Evolutionary conservation across 2,329 filamentous ascomycete species (phyloP), one percentile per base, ranked within the genome.

Genomic region (Aspergillus intermedius): DNA sequence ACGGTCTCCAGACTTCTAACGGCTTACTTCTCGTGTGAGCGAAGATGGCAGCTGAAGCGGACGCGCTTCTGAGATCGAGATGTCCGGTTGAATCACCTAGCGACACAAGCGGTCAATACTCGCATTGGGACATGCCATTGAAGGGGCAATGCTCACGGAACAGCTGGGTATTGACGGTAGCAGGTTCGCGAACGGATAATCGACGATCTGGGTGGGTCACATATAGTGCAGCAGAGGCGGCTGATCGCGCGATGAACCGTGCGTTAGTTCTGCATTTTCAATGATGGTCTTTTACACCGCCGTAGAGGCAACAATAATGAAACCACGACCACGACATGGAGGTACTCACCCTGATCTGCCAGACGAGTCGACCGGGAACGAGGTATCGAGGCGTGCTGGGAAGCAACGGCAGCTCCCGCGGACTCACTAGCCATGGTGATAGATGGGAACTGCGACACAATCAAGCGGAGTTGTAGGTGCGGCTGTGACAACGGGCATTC

Each of bases 21-120:
- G 80, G 66, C 61, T 81, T 87, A 57, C 81, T 81, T 43, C 60
- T 87, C 44, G 81, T 77, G 75, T 88, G 87, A 45, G 88, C 88
- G 42, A 91, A 73, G 45, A 88, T 89, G 48, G 86, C 82, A 55
- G 84, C 80, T 5, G 37, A 40, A 51, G 87, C 88, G 49, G 87
- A 88, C 45, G 75, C 72, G 42, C 74, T 69, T 49, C 71, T 72
- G 44, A 74, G 65, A 22, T 67, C 69, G 34, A 87, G 85, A 40
- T 19, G 37, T 19, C 37, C 87, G 60, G 78, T 56, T 3, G 58
- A 57, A n/a, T 51, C 55, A 47, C 53, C 58, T 48, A 56, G 4
- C 30, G n/a, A 10, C 15, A 19, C 28, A 22, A 34, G 49, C 13
- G 50, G 44, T 46, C 39, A 30, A 34, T 43, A 37, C 23, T 15